Evolutionary conservation across 1,284 basidiomycete species (phyloP).

Genomic region (Sporisorium sorghi): DNA sequence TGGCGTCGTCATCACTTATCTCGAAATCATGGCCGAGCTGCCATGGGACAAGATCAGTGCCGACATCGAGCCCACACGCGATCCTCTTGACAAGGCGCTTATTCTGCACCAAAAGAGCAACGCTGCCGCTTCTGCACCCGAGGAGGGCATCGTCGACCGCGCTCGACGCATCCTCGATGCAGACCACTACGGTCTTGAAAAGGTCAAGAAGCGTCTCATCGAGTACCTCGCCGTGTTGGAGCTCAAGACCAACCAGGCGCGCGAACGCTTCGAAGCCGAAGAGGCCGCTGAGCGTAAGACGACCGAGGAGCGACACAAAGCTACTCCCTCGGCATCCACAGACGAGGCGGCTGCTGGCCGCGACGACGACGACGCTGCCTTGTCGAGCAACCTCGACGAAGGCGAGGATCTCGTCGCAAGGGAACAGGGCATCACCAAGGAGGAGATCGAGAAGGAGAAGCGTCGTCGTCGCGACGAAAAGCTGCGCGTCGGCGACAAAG

Average conservation of each 20-base stretch:
- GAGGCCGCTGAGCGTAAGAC: constrained; percentile 40
- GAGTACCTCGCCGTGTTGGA: constrained; percentile 71
- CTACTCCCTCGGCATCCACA: constrained; percentile 30
- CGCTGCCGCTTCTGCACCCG: constrained; percentile 3
- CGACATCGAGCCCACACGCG: constrained; percentile 42
- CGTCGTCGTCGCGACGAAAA: constrained; percentile 49
- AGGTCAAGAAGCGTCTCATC: constrained; percentile 71
- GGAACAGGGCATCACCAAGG: constrained; percentile 38
- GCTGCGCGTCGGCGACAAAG: constrained; percentile 71
- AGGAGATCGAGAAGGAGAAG: constrained; percentile 43
- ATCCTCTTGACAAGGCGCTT: constrained; percentile 35
- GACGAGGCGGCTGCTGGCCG: constrained; percentile 22
- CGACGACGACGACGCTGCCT: constrained; percentile 20
- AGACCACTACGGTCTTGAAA: constrained; percentile 71
- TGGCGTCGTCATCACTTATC: constrained; percentile 68
- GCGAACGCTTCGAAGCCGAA: constrained; percentile 56
- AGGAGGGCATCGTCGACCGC: constrained; percentile 63
- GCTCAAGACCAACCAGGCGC: constrained; percentile 68
- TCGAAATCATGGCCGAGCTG: constrained; percentile 69
- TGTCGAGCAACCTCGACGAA: constrained; percentile 20
- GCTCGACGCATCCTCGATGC: constrained; percentile 69
- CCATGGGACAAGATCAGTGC: constrained; percentile 67
- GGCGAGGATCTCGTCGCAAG: constrained; percentile 33
- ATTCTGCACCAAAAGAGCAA: constrained; percentile 33
- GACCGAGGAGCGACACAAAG: constrained; percentile 35